Conservation (phyloP, 164 flowering plant species). For the Paratinospora sagittata region DNA sequence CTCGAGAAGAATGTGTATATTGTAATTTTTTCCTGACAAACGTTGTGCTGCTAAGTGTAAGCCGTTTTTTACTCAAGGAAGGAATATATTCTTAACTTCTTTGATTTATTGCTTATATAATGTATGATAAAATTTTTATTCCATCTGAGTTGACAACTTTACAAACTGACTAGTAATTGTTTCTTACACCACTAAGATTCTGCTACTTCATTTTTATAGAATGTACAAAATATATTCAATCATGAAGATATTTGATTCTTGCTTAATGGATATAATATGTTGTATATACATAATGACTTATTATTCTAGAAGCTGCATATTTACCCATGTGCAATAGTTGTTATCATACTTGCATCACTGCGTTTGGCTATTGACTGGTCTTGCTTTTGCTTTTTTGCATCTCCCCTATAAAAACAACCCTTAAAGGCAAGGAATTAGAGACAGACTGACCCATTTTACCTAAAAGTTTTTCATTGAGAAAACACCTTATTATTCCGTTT, state of each 20-base stretch:
- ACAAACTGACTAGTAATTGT: not conserved
- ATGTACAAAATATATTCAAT: not conserved
- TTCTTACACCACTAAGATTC: not conserved
- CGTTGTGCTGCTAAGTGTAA: conserved; percentile 37
- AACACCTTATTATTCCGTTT: too few species aligned
- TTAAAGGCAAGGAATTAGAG: too few species aligned
- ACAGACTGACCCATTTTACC: too few species aligned
- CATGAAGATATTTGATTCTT: not conserved
- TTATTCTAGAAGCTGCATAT: not conserved
- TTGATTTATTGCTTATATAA: conserved; percentile 18
- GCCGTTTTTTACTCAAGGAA: conserved; percentile 42
- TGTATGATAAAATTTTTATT: not conserved
- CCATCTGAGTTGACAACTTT: not conserved
- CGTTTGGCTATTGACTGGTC: too few species aligned
- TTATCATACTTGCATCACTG: too few species aligned
- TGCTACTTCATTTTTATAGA: not conserved
- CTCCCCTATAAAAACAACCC: too few species aligned
- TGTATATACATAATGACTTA: not conserved
- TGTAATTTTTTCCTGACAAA: conserved; percentile 55
- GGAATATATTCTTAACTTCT: conserved; percentile 22
- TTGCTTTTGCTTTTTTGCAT: too few species aligned
- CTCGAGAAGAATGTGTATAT: conserved; percentile 50
- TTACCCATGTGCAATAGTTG: not conserved
- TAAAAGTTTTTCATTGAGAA: too few species aligned
- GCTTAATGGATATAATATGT: not conserved